Conservation (phyloP, 805 yeast genomes). For the Zygoascus biomembranicola region DNA sequence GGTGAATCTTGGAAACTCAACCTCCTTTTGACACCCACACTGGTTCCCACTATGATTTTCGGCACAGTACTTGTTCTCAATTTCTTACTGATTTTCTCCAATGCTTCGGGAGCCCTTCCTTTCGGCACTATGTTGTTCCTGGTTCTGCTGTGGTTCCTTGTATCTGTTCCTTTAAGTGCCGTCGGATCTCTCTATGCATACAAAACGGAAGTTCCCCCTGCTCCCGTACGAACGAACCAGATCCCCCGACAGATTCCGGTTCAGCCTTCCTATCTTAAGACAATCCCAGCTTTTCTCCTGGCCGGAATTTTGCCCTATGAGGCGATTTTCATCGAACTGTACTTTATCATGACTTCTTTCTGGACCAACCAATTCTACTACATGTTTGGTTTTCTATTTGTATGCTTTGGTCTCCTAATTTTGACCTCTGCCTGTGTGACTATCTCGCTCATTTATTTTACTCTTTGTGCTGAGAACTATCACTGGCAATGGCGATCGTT, state of each 20-base stretch:
- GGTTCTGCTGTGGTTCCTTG: slow-evolving; percentile 71
- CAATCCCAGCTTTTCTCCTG: slow-evolving; percentile 56
- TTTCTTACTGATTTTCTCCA: slow-evolving; percentile 66
- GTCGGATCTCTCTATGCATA: slow-evolving; percentile 76
- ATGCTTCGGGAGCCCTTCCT: slow-evolving; percentile 93
- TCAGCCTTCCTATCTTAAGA: slow-evolving; percentile 76
- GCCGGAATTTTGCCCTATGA: slow-evolving; percentile 95
- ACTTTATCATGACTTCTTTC: slow-evolving; percentile 79
- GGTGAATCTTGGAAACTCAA: slow-evolving; percentile 89
- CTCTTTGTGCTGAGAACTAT: slow-evolving; percentile 84
- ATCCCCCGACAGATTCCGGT: slow-evolving; percentile 93
- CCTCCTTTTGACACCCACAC: slow-evolving; percentile 68
- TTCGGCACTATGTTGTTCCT: slow-evolving; percentile 80
- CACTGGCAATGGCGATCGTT: slow-evolving; percentile 96
- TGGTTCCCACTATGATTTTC: slow-evolving; percentile 79
- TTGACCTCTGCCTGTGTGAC: slow-evolving; percentile 76
- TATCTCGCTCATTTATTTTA: slow-evolving; percentile 69
- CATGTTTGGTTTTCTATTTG: slow-evolving; percentile 95
- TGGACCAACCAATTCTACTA: slow-evolving; percentile 93
- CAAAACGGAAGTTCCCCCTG: slow-evolving; percentile 46
- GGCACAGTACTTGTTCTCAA: slow-evolving; percentile 59
- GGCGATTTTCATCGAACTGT: slow-evolving; percentile 89
- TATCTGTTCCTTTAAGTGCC: slow-evolving; percentile 78
- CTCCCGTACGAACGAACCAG: slow-evolving; percentile 88
- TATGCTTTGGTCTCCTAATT: slow-evolving; percentile 77